These are phyloP conservation scores for Colletotrichum magnum DNA, from an alignment of 2,329 filamentous ascomycete genomes.

Conservation along the genomic window DNA sequence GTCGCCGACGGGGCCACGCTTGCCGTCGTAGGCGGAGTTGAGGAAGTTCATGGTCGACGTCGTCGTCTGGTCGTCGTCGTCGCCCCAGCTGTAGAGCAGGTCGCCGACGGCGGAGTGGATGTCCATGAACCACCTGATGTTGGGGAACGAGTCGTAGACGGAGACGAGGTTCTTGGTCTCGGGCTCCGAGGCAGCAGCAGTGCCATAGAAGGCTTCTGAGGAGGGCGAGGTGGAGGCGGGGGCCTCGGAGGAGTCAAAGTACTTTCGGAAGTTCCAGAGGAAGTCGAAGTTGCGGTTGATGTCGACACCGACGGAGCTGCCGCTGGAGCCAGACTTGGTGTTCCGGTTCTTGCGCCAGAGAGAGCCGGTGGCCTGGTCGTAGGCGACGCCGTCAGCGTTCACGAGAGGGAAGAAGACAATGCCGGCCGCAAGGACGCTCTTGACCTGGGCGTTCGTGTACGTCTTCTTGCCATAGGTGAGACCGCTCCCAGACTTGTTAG, in stretches of 20 bases:
- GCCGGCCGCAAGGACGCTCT: constrained; percentile 64
- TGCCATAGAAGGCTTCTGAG: constrained; percentile 60
- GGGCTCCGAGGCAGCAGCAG: constrained; percentile 61
- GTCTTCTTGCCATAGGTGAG: constrained; percentile 65
- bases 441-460: constrained; percentile 67
- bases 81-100: constrained; percentile 65
- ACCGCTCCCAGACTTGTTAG: constrained; percentile 63
- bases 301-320: constrained; percentile 60
- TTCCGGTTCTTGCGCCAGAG: constrained; percentile 73
- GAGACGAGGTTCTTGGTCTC: constrained; percentile 65
- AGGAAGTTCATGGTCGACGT: constrained; percentile 60
- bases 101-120: constrained; percentile 64
- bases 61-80: constrained; percentile 60
- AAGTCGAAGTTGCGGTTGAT: constrained; percentile 72
- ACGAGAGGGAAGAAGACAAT: constrained; percentile 67
- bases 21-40: constrained; percentile 61
- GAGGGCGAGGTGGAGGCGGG: constrained; percentile 52
- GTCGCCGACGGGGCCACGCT: constrained; percentile 58
- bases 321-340: constrained; percentile 31
- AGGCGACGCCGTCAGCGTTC: constrained; percentile 68
- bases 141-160: constrained; percentile 60
- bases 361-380: constrained; percentile 63
- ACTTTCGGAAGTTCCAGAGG: constrained; percentile 65
- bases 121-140: constrained; percentile 65
- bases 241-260: constrained; percentile 57